A percentile compares a stretch with the other conserved stretches of the same genome.
Conservation (phyloP, 306 rosid genomes). For the Hippophae gyantsensis region DNA sequence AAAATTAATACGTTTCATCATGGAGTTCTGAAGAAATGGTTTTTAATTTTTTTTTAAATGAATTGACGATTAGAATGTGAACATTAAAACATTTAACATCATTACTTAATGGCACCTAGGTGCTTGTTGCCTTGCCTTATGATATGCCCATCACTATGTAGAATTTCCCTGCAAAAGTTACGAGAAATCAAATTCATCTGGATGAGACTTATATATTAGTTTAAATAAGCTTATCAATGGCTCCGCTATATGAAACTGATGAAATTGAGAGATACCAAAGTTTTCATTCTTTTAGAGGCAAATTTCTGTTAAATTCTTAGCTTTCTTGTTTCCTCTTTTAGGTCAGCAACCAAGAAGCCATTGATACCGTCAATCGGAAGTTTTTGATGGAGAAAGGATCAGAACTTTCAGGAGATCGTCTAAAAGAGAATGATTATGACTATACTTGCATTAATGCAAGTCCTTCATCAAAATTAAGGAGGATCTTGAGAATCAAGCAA, state of each 20-base stretch:
- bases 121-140: no score
- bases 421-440: slow-evolving; percentile 13
- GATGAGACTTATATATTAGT: no score
- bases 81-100: no score
- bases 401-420: slow-evolving; percentile 18
- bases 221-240: no score
- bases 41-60: no score
- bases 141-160: no score
- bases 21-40: no score
- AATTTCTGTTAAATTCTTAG: neutral
- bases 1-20: no score
- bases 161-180: no score
- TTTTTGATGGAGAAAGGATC: slow-evolving; percentile 23
- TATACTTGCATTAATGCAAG: slow-evolving; percentile 31
- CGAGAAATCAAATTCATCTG: no score
- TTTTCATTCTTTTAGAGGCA: neutral
- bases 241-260: neutral
- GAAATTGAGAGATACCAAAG: neutral
- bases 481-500: slow-evolving; percentile 38
- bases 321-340: slow-evolving; percentile 7
- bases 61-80: no score
- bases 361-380: slow-evolving; percentile 29
- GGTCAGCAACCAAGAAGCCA: slow-evolving; percentile 57
- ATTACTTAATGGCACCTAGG: no score
- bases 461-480: slow-evolving; percentile 44